phyloP scores from a whole-genome alignment of 257 asterid species.

The Solanum etuberosum region DNA sequence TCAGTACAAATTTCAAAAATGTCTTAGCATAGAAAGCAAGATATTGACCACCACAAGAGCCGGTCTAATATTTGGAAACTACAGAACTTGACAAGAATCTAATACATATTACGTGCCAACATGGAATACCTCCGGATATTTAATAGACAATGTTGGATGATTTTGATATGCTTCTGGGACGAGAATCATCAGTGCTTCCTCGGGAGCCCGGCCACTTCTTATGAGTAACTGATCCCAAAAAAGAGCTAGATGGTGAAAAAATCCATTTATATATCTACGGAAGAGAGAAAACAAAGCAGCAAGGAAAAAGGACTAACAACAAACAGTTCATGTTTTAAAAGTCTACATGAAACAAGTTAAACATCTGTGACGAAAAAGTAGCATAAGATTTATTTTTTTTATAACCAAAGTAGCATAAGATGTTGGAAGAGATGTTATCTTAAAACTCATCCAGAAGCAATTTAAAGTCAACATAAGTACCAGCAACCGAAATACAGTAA shows the following conservation, averaged over 20 bases:
- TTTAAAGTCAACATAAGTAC: not conserved
- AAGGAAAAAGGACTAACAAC: not conserved
- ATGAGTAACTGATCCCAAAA: conserved; percentile 55
- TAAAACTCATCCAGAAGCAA: not conserved
- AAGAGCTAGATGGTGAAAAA: not conserved
- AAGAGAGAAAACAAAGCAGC: not conserved
- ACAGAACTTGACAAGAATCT: not conserved
- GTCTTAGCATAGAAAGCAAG: not conserved
- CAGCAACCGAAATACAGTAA: not conserved
- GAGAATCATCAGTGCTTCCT: conserved; percentile 95
- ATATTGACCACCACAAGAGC: not conserved
- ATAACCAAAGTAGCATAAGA: not conserved
- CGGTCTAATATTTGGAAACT: not conserved
- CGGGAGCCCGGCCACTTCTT: conserved; percentile 93
- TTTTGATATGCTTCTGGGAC: conserved; percentile 98
- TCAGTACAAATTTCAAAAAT: not conserved
- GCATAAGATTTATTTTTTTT: not conserved
- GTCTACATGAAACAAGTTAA: not conserved
- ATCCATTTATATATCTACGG: not conserved
- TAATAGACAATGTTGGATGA: conserved; percentile 78
- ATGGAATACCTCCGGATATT: conserved; percentile 88
- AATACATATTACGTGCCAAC: not conserved
- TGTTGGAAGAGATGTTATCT: not conserved
- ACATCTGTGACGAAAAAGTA: not conserved
- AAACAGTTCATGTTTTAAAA: not conserved